phyloP scores from a whole-genome alignment of 2,329 filamentous ascomycete genomes.

The Samsoniella hepiali region DNA sequence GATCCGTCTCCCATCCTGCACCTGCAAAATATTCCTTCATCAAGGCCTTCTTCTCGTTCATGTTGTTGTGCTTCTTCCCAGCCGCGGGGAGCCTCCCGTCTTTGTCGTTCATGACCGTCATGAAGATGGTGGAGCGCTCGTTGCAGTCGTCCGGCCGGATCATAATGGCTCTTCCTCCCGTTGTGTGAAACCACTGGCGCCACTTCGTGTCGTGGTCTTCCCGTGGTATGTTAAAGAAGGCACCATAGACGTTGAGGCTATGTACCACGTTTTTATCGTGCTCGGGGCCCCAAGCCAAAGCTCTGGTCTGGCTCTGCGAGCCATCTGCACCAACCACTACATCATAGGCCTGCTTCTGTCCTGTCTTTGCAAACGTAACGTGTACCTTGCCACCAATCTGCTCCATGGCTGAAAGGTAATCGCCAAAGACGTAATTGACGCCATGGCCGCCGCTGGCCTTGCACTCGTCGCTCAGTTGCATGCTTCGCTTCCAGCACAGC shows the following conservation, averaged over 20 bases:
- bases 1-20: conserved; percentile 43
- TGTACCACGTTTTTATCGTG: conserved; percentile 28
- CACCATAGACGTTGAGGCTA: conserved; percentile 32
- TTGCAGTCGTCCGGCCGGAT: conserved; percentile 23
- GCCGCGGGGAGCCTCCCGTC: conserved; percentile 23
- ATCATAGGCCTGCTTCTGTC: conserved; percentile 42
- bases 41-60: conserved; percentile 34
- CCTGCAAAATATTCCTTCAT: conserved; percentile 40
- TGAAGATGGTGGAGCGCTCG: conserved; percentile 22
- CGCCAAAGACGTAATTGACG: conserved; percentile 29
- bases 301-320: conserved; percentile 46
- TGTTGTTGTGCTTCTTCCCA: conserved; percentile 23
- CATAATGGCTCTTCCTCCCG: conserved; percentile 36
- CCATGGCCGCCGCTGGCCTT: conserved; percentile 21
- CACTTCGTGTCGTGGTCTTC: conserved; percentile 26
- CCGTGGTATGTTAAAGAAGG: conserved; percentile 40
- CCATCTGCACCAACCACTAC: conserved; percentile 56
- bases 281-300: conserved; percentile 32
- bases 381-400: conserved; percentile 31
- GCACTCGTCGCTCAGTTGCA: conserved; percentile 40
- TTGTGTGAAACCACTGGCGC: conserved; percentile 30
- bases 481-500: conserved; percentile 41
- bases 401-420: conserved; percentile 28
- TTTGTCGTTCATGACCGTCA: conserved; percentile 30
- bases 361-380: conserved; percentile 42